Percentiles rank a stretch among this genome's conserved stretches.
These are phyloP conservation scores for Pyrenochaeta sp. DNA, from an alignment of 2,329 filamentous ascomycete species.

Conservation along the genomic window DNA sequence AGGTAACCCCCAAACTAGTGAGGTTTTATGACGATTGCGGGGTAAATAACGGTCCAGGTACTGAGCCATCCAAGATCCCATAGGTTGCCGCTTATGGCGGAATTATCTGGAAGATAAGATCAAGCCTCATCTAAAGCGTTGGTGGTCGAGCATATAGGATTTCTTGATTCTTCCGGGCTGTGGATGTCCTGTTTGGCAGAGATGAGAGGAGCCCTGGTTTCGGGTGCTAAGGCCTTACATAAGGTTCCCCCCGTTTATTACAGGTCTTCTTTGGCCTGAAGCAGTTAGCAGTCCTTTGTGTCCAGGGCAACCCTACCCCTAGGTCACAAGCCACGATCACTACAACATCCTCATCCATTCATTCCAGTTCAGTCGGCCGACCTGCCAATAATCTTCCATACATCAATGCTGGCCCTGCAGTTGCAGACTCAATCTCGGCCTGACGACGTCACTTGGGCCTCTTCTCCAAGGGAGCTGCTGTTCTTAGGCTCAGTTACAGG, in stretches of 20 bases:
- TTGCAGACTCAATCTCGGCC: constrained; percentile 1
- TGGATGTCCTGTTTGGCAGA: not conserved
- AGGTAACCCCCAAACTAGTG: constrained; percentile 7
- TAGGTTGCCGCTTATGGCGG: not conserved
- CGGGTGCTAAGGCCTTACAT: constrained; percentile 2
- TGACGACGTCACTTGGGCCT: constrained; percentile 9
- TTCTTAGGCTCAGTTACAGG: not conserved
- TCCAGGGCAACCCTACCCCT: constrained; percentile 10
- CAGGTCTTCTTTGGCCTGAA: constrained; percentile 3
- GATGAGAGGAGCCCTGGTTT: not conserved
- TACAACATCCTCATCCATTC: constrained; percentile 8
- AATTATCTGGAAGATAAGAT: not conserved
- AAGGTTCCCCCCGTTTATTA: not conserved
- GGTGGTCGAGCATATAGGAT: not conserved
- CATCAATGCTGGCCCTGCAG: constrained; percentile 9
- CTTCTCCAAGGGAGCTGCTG: not conserved
- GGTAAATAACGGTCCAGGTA: constrained; percentile 6
- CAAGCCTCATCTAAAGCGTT: not conserved
- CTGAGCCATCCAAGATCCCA: not conserved
- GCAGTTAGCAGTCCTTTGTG: constrained; percentile 7
- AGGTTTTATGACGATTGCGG: constrained; percentile 2
- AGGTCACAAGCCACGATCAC: constrained; percentile 33
- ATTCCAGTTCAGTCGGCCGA: constrained; percentile 11
- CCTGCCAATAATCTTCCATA: constrained; percentile 18
- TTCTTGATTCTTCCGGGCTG: not conserved